Evolutionary conservation across 1,284 basidiomycete genomes (phyloP).

Genomic region (Dichomitus squalens): DNA sequence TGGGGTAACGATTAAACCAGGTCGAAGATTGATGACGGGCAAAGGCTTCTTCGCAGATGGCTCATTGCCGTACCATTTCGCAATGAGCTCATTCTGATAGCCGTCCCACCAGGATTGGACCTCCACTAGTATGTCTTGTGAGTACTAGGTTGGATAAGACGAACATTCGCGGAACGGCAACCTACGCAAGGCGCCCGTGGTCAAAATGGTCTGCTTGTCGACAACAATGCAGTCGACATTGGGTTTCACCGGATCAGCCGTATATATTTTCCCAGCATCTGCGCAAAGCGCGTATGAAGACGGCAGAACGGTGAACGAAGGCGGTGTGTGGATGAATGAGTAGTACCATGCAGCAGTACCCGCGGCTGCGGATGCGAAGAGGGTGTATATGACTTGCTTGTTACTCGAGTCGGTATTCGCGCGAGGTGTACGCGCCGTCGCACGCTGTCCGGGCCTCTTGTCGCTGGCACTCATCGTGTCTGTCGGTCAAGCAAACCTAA

Average conservation of each 20-base stretch:
- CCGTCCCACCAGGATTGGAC: constrained; percentile 31
- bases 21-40: constrained; percentile 44
- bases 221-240: constrained; percentile 73
- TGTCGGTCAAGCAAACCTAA: neutral
- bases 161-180: constrained; percentile 6
- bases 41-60: constrained; percentile 37
- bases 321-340: neutral
- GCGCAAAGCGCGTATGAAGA: constrained; percentile 35
- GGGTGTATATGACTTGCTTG: constrained; percentile 16
- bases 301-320: constrained; percentile 20
- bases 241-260: constrained; percentile 27
- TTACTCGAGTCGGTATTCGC: neutral
- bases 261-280: constrained; percentile 28
- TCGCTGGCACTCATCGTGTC: neutral
- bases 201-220: constrained; percentile 52
- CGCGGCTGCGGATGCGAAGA: constrained; percentile 22
- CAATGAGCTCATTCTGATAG: constrained; percentile 32
- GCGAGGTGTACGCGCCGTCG: neutral
- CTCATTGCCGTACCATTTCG: constrained; percentile 35
- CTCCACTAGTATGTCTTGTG: constrained; percentile 23
- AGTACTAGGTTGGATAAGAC: too few species aligned
- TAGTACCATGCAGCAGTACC: constrained; percentile 24
- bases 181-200: constrained; percentile 53
- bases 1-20: constrained; percentile 60
- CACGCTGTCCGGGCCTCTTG: neutral